These are phyloP conservation scores for Phoma sp. DNA, from an alignment of 2,329 filamentous ascomycete species.

Conservation along the genomic window DNA sequence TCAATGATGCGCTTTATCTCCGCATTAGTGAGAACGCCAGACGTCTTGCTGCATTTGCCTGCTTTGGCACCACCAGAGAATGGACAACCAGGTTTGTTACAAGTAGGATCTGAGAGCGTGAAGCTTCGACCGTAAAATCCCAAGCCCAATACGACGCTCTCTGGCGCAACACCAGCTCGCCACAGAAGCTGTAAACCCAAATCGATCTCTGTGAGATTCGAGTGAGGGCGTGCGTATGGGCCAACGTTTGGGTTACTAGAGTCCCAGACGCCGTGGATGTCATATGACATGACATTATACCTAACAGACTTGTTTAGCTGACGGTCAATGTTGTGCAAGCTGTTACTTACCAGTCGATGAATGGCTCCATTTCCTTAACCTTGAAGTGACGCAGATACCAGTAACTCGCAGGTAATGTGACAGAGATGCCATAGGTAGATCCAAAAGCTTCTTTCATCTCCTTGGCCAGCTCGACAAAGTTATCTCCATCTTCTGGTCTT, in stretches of 20 bases:
- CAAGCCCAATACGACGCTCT: conserved; percentile 51
- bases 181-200: conserved; percentile 49
- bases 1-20: conserved; percentile 12
- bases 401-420: conserved; percentile 27
- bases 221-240: conserved; percentile 17
- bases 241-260: conserved; percentile 15
- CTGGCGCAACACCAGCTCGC: conserved; percentile 24
- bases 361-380: conserved; percentile 19
- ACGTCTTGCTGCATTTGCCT: not conserved
- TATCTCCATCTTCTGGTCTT: not conserved
- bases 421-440: conserved; percentile 6
- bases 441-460: not conserved
- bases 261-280: conserved; percentile 48
- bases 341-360: too few relatives aligned
- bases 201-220: conserved; percentile 52
- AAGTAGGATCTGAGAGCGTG: conserved; percentile 24
- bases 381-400: conserved; percentile 37
- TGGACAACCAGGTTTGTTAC: conserved; percentile 9
- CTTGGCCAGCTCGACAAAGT: not conserved
- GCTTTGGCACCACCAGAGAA: conserved; percentile 9
- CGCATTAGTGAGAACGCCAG: conserved; percentile 4
- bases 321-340: too few relatives aligned
- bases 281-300: conserved; percentile 58
- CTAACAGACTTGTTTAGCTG: too few relatives aligned
- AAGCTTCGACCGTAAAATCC: conserved; percentile 52